Evolutionary conservation across 345 rosid species (phyloP), one percentile per base, ranked within the genome.

Genomic region (Populus simonii): DNA sequence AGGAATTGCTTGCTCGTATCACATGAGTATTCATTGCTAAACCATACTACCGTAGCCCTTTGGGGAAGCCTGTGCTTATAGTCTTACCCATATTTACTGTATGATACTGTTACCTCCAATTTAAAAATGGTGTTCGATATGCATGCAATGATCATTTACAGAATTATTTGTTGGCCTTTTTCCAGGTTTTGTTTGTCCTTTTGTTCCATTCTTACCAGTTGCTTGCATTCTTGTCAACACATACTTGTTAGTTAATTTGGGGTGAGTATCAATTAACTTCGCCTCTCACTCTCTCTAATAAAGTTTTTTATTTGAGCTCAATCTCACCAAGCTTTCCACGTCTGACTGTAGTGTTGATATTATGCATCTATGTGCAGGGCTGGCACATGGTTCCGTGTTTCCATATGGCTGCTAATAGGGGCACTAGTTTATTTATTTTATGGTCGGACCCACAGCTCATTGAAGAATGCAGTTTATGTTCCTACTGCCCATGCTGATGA

Each of bases 351-450:
- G 11, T 20, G 31, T 57, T 41, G 31, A 15, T 39, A 22, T 38
- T 61, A 7, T 41, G 17, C 31, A 1, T 61, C 49, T 69, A 55
- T 25, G 33, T 61, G 49, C 83, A 93, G 98, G 59, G 65, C 82
- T 66, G 89, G 81, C 7, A 92, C 96, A 25, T 93, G 95, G 98
- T 86, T 86, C 57, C 90, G 97, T 68, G 97, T 93, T 61, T 91
- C 94, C 0, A 84, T 90, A 45, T 92, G 97, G 98, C 87, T 92
- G 22, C 29, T 86, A 49, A 74, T 88, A 3, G 98, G 97, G 80
- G 89, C 81, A 68, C 55, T 89, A 23, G 88, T 92, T 4, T 93
- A 93, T 71, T 71, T 78, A 57, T 84, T 91, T 86, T 93, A 93
- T 63, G 98, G 98, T 15, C 83, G 90, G 70, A 85, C 49, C 23